Base-by-base conservation (phyloP, 306 rosid genomes). In the Dryas octopetala region DNA sequence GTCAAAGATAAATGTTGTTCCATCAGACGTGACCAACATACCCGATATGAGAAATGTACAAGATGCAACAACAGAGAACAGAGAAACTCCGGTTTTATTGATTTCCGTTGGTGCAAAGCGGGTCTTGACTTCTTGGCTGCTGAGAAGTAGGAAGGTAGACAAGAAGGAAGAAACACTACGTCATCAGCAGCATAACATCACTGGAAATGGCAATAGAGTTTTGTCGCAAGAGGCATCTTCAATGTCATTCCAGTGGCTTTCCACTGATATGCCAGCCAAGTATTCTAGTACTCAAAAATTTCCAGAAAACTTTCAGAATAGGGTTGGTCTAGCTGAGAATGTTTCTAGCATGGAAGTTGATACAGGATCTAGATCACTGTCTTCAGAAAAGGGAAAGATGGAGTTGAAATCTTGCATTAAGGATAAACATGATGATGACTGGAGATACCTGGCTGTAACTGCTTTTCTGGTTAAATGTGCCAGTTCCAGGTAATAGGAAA, bases 101-200 rank as follows among this genome's bases (percentile, higher is more conserved):
- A 90, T 95, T 80, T 95, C 99, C 55, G 93, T 91, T 62, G 99
- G 97, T 86, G 99, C 99, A 49, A 92, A 92, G 88, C 96, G 97
- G 62, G 99, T 95, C 53, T 81, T 92, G 78, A 95, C 99, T 76
- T 86, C 93, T 78, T 95, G 99, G 99, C 79, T 92, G 50, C 89
- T 88, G 63, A 91, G 90, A 85, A 80, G 51, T 79, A 80, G 81
- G 81, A 80, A 75, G 62, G 66, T 43, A 51, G 82, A 78, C 76
- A 73, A 80, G 65, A 83, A 82, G 68, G 86, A 79, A 68, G 83
- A 68, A 38, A 67, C 65, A 46, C 74, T 7, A 75, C 50, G 53
- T 71, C 76, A 79, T 78, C 82, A 74, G 62, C 86, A 80, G 50
- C 63, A 83, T 70, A 57, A 69, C 78, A 74, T 63, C 77, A 69